phyloP scores from a whole-genome alignment of 768 basidiomycete genomes.

The Suillus cothurnatus region DNA sequence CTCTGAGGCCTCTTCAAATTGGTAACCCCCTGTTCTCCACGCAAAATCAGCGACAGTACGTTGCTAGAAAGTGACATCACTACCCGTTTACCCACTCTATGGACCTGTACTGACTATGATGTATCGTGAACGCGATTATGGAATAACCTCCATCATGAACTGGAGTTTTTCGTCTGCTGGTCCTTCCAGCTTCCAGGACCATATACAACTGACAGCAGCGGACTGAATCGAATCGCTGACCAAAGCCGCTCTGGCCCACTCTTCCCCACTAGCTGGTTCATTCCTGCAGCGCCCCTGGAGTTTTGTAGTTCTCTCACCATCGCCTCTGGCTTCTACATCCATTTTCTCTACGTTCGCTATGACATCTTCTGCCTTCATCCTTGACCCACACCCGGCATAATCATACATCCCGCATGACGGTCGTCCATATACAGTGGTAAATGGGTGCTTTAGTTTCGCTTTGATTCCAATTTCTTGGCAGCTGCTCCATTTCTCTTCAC shows the following conservation, averaged over 20 bases:
- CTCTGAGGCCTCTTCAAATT: not conserved
- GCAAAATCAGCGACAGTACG: not conserved
- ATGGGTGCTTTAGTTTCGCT: too few species aligned
- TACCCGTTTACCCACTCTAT: too few species aligned
- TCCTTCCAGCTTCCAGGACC: not conserved
- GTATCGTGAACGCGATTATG: not conserved
- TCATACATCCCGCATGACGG: too few species aligned
- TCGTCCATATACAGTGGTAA: too few species aligned
- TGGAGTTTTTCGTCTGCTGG: not conserved
- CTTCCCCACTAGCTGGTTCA: not conserved
- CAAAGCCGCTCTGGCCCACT: not conserved
- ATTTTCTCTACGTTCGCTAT: too few species aligned
- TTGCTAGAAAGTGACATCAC: not conserved
- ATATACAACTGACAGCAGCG: not conserved
- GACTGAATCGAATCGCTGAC: not conserved
- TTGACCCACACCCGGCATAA: too few species aligned
- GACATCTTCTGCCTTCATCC: too few species aligned
- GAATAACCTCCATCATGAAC: not conserved
- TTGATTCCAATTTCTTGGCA: too few species aligned
- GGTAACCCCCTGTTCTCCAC: not conserved
- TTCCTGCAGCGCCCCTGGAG: not conserved
- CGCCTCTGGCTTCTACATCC: too few species aligned
- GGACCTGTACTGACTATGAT: not conserved
- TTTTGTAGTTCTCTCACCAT: not conserved
- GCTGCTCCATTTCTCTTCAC: too few species aligned